A percentile compares a stretch with the other conserved stretches of the same genome.
These are phyloP conservation scores for Hansenula anomala DNA, from an alignment of 1,139 yeast genomes.

Conservation along the genomic window DNA sequence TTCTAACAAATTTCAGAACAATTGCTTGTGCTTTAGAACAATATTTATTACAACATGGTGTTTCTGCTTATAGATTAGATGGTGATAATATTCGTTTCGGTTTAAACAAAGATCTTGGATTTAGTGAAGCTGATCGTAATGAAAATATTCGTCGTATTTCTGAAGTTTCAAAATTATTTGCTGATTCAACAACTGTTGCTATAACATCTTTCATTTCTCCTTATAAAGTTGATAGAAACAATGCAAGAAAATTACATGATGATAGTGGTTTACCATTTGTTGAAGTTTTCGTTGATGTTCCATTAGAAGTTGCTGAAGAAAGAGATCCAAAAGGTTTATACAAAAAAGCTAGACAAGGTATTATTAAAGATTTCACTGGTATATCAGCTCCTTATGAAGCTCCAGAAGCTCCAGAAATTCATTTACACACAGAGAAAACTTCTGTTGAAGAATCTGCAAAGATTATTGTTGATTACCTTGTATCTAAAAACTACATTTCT, in stretches of 20 bases:
- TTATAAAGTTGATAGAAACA: constrained; percentile 75
- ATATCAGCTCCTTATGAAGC: constrained; percentile 95
- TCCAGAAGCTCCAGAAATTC: constrained; percentile 80
- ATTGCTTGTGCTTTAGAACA: constrained; percentile 94
- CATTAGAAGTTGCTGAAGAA: constrained; percentile 88
- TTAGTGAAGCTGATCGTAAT: constrained; percentile 84
- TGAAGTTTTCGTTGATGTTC: constrained; percentile 90
- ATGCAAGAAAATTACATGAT: constrained; percentile 80
- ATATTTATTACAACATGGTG: constrained; percentile 58
- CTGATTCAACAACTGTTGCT: constrained; percentile 81
- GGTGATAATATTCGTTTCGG: constrained; percentile 96
- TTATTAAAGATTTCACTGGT: constrained; percentile 92
- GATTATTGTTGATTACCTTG: constrained; percentile 65
- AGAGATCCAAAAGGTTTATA: constrained; percentile 97
- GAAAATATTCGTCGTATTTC: constrained; percentile 93
- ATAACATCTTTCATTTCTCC: constrained; percentile 92
- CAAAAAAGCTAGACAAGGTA: constrained; percentile 93
- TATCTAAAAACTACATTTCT: constrained; percentile 40
- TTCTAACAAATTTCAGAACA: constrained; percentile 37
- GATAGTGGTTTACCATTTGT: constrained; percentile 74
- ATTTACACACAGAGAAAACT: constrained; percentile 65
- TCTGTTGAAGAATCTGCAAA: constrained; percentile 79
- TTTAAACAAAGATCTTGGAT: constrained; percentile 89
- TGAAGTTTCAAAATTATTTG: constrained; percentile 89
- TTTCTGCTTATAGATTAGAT: constrained; percentile 81